A percentile compares a stretch with the other conserved stretches of the same genome.
These are phyloP conservation scores for Puccinia polysora DNA, from an alignment of 1,284 basidiomycete genomes.

Conservation along the genomic window DNA sequence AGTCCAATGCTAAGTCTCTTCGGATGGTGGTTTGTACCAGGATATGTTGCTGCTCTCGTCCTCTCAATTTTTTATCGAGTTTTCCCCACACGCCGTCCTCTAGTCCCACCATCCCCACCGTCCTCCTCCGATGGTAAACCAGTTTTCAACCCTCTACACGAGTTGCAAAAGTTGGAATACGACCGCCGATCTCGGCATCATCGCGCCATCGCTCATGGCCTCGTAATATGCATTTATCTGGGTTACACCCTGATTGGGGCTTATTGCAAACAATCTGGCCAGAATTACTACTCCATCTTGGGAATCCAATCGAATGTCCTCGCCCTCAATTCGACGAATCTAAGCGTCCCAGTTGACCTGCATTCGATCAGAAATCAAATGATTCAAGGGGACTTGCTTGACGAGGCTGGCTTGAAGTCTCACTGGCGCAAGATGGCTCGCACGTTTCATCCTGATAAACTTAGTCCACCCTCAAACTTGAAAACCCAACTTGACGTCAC, in stretches of 20 bases:
- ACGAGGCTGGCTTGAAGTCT: conserved; percentile 31
- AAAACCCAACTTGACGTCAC: conserved; percentile 2
- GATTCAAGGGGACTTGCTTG: neutral
- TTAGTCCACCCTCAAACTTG: conserved; percentile 15
- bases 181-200: conserved; percentile 6
- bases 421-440: conserved; percentile 33
- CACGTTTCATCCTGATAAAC: conserved; percentile 39
- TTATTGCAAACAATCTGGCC: conserved; percentile 11
- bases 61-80: conserved; percentile 13
- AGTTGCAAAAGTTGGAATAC: conserved; percentile 9
- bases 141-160: conserved; percentile 24
- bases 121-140: conserved; percentile 11
- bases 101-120: neutral
- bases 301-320: conserved; percentile 25
- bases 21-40: conserved; percentile 36
- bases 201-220: conserved; percentile 22
- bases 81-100: conserved; percentile 16
- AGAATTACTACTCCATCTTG: conserved; percentile 30
- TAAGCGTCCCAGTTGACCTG: neutral
- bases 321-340: conserved; percentile 16
- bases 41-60: conserved; percentile 12
- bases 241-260: conserved; percentile 13
- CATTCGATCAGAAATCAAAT: conserved; percentile 2
- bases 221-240: conserved; percentile 18
- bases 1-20: conserved; percentile 24